Percentiles rank a stretch among this genome's conserved stretches.
These are phyloP conservation scores for Hansenula sp. DNA, from an alignment of 1,139 yeast genomes.

Conservation along the genomic window DNA sequence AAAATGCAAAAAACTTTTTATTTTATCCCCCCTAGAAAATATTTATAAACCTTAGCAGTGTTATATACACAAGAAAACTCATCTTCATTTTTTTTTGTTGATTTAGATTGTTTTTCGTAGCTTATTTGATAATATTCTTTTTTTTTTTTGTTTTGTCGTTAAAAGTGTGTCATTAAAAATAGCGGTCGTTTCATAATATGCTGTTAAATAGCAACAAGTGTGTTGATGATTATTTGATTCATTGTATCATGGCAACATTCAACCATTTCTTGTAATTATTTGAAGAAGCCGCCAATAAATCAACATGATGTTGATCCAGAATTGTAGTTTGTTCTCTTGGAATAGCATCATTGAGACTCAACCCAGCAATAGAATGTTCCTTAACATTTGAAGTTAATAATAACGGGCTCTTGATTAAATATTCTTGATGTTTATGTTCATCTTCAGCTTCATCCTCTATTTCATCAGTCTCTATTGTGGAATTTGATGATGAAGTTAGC, in stretches of 20 bases:
- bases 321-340: constrained; percentile 11
- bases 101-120: not conserved
- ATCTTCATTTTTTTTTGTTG: not conserved
- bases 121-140: not conserved
- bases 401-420: constrained; percentile 23
- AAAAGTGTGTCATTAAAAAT: not conserved
- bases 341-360: constrained; percentile 17
- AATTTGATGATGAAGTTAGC: constrained; percentile 3
- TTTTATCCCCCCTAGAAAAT: not conserved
- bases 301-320: constrained; percentile 15
- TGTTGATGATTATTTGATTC: not conserved
- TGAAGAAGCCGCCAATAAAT: constrained; percentile 20
- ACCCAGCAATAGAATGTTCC: constrained; percentile 20
- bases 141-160: not conserved
- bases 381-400: constrained; percentile 17
- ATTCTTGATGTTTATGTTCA: constrained; percentile 15
- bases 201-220: too few species aligned
- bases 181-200: not conserved
- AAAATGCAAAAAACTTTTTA: not conserved
- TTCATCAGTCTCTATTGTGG: constrained; percentile 7
- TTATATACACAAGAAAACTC: not conserved
- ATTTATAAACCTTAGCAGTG: not conserved
- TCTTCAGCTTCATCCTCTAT: constrained; percentile 12
- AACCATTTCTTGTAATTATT: constrained; percentile 24
- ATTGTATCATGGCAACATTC: constrained; percentile 13